phyloP scores from a whole-genome alignment of 2,329 filamentous ascomycete genomes.

The Monosporascus ibericus region DNA sequence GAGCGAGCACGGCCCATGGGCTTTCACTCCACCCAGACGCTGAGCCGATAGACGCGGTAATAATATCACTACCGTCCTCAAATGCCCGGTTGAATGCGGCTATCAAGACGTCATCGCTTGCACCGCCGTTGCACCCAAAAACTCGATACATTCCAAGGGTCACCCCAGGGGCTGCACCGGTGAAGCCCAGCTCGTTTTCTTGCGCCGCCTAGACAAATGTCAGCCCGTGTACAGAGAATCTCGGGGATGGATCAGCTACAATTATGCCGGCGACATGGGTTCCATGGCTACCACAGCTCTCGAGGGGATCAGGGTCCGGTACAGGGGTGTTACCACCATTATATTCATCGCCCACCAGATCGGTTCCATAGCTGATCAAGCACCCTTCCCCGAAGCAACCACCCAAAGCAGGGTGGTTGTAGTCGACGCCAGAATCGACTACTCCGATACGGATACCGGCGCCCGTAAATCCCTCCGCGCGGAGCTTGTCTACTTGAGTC shows the following conservation, averaged over 20 bases:
- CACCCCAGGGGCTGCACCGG: slow-evolving; percentile 32
- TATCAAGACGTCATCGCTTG: slow-evolving; percentile 31
- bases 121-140: slow-evolving; percentile 26
- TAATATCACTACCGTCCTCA: slow-evolving; percentile 26
- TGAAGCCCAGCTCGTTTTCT: slow-evolving; percentile 28
- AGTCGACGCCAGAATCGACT: neutral
- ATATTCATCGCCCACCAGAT: neutral
- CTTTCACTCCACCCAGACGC: slow-evolving; percentile 4
- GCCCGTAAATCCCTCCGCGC: neutral
- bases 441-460: slow-evolving; percentile 1
- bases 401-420: neutral
- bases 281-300: neutral
- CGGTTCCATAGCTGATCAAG: neutral
- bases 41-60: slow-evolving; percentile 3
- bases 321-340: neutral
- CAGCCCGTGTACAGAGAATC: neutral
- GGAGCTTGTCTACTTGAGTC: slow-evolving; percentile 1
- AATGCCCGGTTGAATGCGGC: slow-evolving; percentile 33
- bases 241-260: neutral
- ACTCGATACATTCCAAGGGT: slow-evolving; percentile 33
- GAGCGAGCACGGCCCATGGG: slow-evolving; percentile 1
- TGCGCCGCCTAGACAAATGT: slow-evolving; percentile 25
- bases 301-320: neutral
- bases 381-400: neutral
- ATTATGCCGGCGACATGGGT: slow-evolving; percentile 1